Conservation (phyloP, 1,284 basidiomycete genomes). For the Garcileccinum viscosum region DNA sequence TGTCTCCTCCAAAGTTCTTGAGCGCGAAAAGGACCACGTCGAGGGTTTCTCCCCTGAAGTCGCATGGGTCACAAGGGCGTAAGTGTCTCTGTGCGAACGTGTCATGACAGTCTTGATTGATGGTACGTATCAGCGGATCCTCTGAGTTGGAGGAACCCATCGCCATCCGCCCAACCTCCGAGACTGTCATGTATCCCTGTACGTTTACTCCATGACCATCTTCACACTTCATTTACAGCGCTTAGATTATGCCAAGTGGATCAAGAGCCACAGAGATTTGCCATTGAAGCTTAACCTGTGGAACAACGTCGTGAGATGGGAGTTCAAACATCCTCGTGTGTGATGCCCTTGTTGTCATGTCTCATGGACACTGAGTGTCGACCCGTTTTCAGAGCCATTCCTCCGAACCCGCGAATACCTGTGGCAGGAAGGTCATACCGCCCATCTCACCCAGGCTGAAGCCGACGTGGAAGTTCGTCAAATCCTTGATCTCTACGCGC, state of each 20-base stretch:
- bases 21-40: slow-evolving; percentile 98
- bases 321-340: slow-evolving; percentile 97
- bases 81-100: slow-evolving; percentile 41
- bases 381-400: slow-evolving; percentile 82
- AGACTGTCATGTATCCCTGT: slow-evolving; percentile 99
- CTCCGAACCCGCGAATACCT: slow-evolving; percentile 98
- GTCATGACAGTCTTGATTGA: background rate
- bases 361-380: background rate
- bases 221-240: slow-evolving; percentile 7
- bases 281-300: slow-evolving; percentile 98
- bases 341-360: slow-evolving; percentile 4
- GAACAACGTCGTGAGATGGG: slow-evolving; percentile 99
- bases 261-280: slow-evolving; percentile 96
- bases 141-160: slow-evolving; percentile 97
- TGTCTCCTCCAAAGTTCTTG: slow-evolving; percentile 90
- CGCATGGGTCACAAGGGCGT: slow-evolving; percentile 98
- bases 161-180: slow-evolving; percentile 97
- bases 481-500: slow-evolving; percentile 95
- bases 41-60: slow-evolving; percentile 99
- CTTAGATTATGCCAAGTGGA: slow-evolving; percentile 94
- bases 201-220: slow-evolving; percentile 34
- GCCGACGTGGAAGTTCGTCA: slow-evolving; percentile 91
- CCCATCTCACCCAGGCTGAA: slow-evolving; percentile 86
- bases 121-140: slow-evolving; percentile 67
- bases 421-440: slow-evolving; percentile 99